Evolutionary conservation across 352 stramenopile species (phyloP), one percentile per base, ranked within the genome.

Genomic region (Globisporangium barbulae): DNA sequence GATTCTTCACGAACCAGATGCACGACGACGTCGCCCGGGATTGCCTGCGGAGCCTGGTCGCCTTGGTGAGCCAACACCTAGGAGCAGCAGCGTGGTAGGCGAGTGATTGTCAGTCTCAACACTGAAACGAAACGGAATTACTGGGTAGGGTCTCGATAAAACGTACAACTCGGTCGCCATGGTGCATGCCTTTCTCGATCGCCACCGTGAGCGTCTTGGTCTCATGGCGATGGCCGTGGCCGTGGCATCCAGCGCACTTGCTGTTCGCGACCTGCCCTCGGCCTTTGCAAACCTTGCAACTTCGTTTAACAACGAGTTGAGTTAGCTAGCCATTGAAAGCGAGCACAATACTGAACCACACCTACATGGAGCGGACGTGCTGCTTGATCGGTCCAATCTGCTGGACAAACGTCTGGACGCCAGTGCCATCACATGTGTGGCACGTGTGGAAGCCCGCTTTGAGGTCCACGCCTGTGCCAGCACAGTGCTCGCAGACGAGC

Each of bases 401-500:
- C 63, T 81, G 71, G 13, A 75, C 33, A 49, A 74, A 62, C 21
- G 69, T 75, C 56, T 68, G 66, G 12, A 76, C 53, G 22, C 75
- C 75, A 7, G 65, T 70, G 59, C 67, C 73, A 8, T 78, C 55
- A 44, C 75, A 83, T 31, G 71, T 69, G 58, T 73, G 74, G 69
- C 74, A 83, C 19, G 62, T 28, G 53, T 83, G 71, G 57, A 79
- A 81, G n/a, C 73, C 73, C 8, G 69, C 52, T 0, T 56, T 65
- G 12, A 68, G 44, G 37, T 83, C 73, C 30, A 77, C 52, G 28
- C 75, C 75, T 30, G 73, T 69, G 48, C 73, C 75, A 21, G 57
- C 71, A 45, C 75, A 84, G 25, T 78, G 69, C n/a, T 65, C 55
- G n/a, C 73, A 81, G n/a, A 79, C 66, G 30, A 78, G 45, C 55